These are phyloP conservation scores for Pharus latifolius DNA, from an alignment of 176 grass and related monocot genomes.

Conservation along the genomic window DNA sequence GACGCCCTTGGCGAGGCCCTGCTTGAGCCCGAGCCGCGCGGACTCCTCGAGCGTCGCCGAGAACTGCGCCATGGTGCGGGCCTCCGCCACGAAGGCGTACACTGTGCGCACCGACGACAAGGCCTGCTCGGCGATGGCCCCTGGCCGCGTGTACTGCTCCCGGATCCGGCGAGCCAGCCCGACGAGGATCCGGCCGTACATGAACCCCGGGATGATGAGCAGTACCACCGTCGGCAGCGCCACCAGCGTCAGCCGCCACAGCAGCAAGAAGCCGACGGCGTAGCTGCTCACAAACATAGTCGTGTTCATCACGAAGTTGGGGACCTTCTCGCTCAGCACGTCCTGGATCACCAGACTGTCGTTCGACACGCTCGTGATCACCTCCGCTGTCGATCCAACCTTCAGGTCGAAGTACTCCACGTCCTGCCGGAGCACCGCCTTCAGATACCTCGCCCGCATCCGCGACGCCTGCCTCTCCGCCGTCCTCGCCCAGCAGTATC, in stretches of 20 bases:
- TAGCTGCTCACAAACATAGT: constrained; percentile 74
- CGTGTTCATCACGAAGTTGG: constrained; percentile 91
- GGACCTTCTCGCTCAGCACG: constrained; percentile 84
- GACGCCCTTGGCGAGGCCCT: constrained; percentile 84
- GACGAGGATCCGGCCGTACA: constrained; percentile 77
- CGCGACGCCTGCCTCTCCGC: constrained; percentile 86
- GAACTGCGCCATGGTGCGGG: constrained; percentile 47
- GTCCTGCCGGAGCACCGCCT: constrained; percentile 85
- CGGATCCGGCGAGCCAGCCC: constrained; percentile 62
- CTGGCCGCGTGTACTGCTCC: constrained; percentile 62
- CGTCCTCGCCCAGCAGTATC: constrained; percentile 86
- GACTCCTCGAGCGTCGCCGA: constrained; percentile 66
- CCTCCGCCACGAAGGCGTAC: constrained; percentile 79
- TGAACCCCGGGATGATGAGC: constrained; percentile 75
- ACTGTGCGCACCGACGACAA: constrained; percentile 79
- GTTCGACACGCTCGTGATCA: constrained; percentile 91
- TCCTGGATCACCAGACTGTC: constrained; percentile 92
- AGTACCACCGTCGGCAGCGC: constrained; percentile 62
- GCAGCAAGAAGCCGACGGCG: constrained; percentile 48
- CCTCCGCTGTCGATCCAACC: constrained; percentile 60
- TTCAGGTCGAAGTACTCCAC: constrained; percentile 97
- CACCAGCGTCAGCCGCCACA: constrained; percentile 70
- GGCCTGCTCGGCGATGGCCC: constrained; percentile 71
- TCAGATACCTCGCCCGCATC: constrained; percentile 77
- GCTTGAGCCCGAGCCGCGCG: constrained; percentile 57